These are phyloP conservation scores for Jamesozyma gamospora DNA, from an alignment of 805 yeast genomes.

Conservation along the genomic window DNA sequence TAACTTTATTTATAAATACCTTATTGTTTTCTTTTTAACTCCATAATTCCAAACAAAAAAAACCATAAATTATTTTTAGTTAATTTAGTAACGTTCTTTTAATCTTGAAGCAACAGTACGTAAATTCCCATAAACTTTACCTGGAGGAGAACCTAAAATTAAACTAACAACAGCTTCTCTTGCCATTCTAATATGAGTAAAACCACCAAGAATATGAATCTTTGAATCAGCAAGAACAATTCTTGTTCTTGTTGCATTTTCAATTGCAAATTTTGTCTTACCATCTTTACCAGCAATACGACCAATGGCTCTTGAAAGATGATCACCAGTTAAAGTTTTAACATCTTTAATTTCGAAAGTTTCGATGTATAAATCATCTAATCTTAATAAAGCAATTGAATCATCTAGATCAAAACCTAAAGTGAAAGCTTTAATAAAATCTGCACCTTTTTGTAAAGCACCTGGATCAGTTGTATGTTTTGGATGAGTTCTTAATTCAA, in stretches of 20 bases:
- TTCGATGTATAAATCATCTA: conserved; percentile 93
- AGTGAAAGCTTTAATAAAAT: conserved; percentile 89
- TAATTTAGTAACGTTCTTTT: conserved; percentile 75
- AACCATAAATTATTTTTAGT: not conserved
- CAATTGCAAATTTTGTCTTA: conserved; percentile 95
- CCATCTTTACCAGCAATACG: conserved; percentile 99
- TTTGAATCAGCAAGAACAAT: conserved; percentile 94
- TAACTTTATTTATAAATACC: too few species aligned
- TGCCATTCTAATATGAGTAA: conserved; percentile 96
- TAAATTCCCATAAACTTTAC: conserved; percentile 93
- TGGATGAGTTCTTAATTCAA: conserved; percentile 74
- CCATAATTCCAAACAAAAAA: not conserved
- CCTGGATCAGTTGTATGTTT: conserved; percentile 81
- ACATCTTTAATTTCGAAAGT: conserved; percentile 96
- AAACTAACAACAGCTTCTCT: conserved; percentile 91
- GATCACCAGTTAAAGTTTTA: conserved; percentile 91
- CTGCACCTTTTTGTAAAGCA: conserved; percentile 96
- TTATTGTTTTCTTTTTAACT: too few species aligned
- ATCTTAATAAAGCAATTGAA: conserved; percentile 84
- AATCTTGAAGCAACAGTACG: conserved; percentile 94
- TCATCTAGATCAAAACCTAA: conserved; percentile 96
- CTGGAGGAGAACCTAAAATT: conserved; percentile 96
- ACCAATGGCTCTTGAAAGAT: conserved; percentile 96
- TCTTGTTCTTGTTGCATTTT: conserved; percentile 96
- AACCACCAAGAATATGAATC: conserved; percentile 94